Conservation (phyloP, 1,284 basidiomycete genomes). For the Malassezia japonica region DNA sequence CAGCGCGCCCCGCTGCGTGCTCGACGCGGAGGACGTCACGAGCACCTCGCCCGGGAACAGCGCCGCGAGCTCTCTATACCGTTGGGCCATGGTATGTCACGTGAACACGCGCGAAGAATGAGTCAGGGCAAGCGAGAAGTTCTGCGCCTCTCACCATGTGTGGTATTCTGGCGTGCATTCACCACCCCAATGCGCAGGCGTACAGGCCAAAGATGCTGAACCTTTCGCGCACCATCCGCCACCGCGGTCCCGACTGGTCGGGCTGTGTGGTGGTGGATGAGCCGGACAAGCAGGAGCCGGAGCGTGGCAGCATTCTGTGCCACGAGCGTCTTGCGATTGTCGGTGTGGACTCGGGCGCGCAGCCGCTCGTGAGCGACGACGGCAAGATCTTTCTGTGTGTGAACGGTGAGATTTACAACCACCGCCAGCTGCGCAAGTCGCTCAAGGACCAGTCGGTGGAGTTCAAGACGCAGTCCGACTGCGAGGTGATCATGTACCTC, state of each 20-base stretch:
- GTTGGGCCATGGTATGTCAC: slow-evolving; percentile 1
- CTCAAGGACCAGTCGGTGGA: slow-evolving; percentile 57
- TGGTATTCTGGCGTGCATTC: slow-evolving; percentile 45
- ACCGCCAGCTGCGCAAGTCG: slow-evolving; percentile 66
- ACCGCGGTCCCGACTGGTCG: slow-evolving; percentile 48
- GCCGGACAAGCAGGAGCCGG: slow-evolving; percentile 11
- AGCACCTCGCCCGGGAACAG: slow-evolving; percentile 32
- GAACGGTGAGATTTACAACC: slow-evolving; percentile 99
- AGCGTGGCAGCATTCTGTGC: slow-evolving; percentile 47
- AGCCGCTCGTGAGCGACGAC: slow-evolving; percentile 81
- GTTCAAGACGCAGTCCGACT: slow-evolving; percentile 97
- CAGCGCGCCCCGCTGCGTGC: slow-evolving; percentile 15
- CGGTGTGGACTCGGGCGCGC: slow-evolving; percentile 94
- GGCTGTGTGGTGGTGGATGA: slow-evolving; percentile 43
- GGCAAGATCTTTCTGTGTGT: slow-evolving; percentile 78
- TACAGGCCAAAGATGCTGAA: slow-evolving; percentile 45
- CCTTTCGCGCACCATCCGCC: slow-evolving; percentile 46
- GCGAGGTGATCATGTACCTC: slow-evolving; percentile 76
- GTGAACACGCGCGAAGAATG: not conserved
- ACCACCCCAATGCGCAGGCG: slow-evolving; percentile 42
- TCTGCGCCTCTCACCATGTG: slow-evolving; percentile 27
- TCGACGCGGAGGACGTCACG: slow-evolving; percentile 27
- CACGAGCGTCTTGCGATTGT: slow-evolving; percentile 73
- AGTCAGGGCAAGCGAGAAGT: slow-evolving; percentile 3
- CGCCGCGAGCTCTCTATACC: not conserved